phyloP scores from a whole-genome alignment of 345 rosid species.

The Hirschfeldia incana region DNA sequence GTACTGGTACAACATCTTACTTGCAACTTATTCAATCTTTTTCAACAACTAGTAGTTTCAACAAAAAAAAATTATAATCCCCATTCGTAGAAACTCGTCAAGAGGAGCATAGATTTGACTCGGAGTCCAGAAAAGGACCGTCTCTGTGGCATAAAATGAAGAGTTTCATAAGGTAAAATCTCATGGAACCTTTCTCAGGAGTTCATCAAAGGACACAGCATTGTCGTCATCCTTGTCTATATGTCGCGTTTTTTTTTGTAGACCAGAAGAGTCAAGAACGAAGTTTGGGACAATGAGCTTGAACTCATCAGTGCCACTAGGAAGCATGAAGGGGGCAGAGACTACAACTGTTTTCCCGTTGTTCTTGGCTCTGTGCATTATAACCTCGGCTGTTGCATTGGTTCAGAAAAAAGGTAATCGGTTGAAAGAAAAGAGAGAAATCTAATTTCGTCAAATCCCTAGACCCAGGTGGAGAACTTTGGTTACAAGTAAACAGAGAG shows the following conservation, averaged over 20 bases:
- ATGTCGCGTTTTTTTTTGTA: constrained; percentile 29
- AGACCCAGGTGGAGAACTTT: constrained; percentile 8
- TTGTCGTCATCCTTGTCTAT: not conserved
- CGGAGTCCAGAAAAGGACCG: constrained; percentile 20
- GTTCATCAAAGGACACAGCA: not conserved
- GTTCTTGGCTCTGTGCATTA: constrained; percentile 39
- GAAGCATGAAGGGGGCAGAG: constrained; percentile 40
- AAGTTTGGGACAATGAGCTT: constrained; percentile 61
- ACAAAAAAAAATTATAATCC: not conserved
- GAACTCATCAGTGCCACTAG: constrained; percentile 36
- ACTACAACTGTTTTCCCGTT: constrained; percentile 34
- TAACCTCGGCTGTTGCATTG: constrained; percentile 37
- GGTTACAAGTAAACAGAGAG: not conserved
- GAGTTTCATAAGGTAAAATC: constrained; percentile 30
- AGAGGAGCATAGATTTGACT: constrained; percentile 16
- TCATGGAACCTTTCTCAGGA: constrained; percentile 2
- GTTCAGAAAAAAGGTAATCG: constrained; percentile 35
- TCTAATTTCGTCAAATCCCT: not conserved
- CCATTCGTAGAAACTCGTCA: constrained; percentile 21
- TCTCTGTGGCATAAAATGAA: constrained; percentile 38
- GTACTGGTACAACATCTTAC: constrained; percentile 30
- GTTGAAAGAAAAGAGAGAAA: constrained; percentile 31
- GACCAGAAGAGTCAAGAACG: constrained; percentile 52
- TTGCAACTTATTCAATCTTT: not conserved
- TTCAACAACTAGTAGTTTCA: not conserved